Evolutionary conservation across 805 yeast species (phyloP), one percentile per base, ranked within the genome.

Genomic region (Kazachstania viticola): DNA sequence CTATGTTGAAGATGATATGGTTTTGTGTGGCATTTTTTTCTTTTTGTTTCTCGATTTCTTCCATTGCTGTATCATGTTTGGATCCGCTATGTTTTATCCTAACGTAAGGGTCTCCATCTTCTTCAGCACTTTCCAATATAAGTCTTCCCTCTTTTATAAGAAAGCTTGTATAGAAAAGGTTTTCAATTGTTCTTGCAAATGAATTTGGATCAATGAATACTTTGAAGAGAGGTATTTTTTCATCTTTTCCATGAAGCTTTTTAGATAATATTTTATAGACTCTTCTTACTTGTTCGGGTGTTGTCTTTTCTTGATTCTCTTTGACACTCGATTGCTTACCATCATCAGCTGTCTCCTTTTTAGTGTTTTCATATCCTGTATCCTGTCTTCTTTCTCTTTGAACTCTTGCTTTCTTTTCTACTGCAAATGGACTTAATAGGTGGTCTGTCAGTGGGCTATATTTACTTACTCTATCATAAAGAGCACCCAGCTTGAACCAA

Each of bases 151-250:
- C 93, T 44, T 76, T 71, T 2, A 84, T 71, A 28, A 88, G 58
- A 46, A 87, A 85, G 49, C 94, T 79, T 0, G 82, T 67, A 46
- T 76, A 81, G 46, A 87, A 87, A 45, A 88, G 56, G 48, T 83
- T 84, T 51, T 88, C 96, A 2, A 87, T 75, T 1, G 85, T 70
- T 49, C 78, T 85, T 1, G 79, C 63, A 54, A 78, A 87, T 5
- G 88, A 77, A 12, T 58, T 39, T 1, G 95, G 95, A 49, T 88
- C 75, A 14, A 87, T 61, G 31, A 82, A 69, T 42, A 80, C 76
- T 38, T 65, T 61, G 47, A 72, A 82, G 28, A 85, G 60, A 33
- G 72, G 71, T 7, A 84, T 62, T 11, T 29, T 28, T 7, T 62
- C 63, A 14, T 43, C 41, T 0, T 53, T 55, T 0, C 57, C 59